Conservation (phyloP, 208 protist genomes). For the Crithidia mellificae region DNA sequence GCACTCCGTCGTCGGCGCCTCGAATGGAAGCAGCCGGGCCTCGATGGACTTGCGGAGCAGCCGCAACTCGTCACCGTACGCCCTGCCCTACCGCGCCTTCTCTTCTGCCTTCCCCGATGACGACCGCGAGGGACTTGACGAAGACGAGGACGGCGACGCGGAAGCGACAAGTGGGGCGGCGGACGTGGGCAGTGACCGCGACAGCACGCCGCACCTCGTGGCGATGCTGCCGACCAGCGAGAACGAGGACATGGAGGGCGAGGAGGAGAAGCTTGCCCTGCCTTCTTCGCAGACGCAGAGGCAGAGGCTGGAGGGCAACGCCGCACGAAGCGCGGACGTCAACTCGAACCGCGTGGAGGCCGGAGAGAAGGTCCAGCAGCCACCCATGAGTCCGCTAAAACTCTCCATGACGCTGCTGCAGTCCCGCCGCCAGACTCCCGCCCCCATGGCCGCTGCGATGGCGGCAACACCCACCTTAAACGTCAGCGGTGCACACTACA, state of each 20-base stretch:
- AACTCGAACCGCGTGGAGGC: neutral
- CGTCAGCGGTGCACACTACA: no score
- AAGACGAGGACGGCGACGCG: neutral
- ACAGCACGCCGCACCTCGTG: neutral
- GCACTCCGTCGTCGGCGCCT: neutral
- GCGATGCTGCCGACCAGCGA: conserved; percentile 5
- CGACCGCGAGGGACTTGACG: neutral
- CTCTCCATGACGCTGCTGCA: conserved; percentile 13
- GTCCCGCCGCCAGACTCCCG: neutral
- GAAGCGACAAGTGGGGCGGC: neutral
- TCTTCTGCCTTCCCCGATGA: neutral
- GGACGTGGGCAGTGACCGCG: neutral
- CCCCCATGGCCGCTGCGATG: neutral
- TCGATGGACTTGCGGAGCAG: conserved; percentile 1
- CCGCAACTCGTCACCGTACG: neutral
- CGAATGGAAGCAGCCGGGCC: neutral
- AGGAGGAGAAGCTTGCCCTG: neutral
- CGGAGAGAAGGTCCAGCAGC: neutral
- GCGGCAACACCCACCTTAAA: neutral
- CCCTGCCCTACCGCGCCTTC: neutral
- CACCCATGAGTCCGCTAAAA: neutral
- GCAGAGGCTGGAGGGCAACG: no score
- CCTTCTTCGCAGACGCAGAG: neutral
- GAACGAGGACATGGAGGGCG: neutral
- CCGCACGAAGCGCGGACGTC: no score